phyloP scores from a whole-genome alignment of 805 yeast genomes.

The Jamesozyma gamospora region DNA sequence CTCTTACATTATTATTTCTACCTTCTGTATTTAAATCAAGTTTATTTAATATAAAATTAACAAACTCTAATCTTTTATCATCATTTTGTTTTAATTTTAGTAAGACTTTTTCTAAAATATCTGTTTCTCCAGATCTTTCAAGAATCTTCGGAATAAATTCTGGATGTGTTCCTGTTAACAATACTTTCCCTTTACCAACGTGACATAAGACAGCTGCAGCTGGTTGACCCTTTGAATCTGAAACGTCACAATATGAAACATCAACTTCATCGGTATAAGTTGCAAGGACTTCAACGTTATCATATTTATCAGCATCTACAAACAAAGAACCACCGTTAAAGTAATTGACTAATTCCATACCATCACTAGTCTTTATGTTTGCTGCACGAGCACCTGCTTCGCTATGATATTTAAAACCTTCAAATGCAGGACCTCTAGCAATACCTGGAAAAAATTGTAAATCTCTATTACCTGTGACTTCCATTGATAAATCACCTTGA shows the following conservation, averaged over 20 bases:
- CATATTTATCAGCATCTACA: constrained; percentile 55
- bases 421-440: constrained; percentile 70
- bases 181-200: constrained; percentile 60
- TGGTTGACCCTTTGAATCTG: constrained; percentile 18
- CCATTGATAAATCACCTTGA: constrained; percentile 56
- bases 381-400: constrained; percentile 69
- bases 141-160: constrained; percentile 61
- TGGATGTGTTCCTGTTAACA: constrained; percentile 82
- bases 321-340: constrained; percentile 90
- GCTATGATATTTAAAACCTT: constrained; percentile 71
- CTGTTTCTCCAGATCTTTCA: constrained; percentile 26
- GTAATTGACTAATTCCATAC: constrained; percentile 34
- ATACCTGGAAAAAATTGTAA: constrained; percentile 73
- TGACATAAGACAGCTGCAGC: constrained; percentile 69
- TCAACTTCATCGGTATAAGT: constrained; percentile 48
- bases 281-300: constrained; percentile 65
- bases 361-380: constrained; percentile 32
- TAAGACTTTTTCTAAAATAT: constrained; percentile 30
- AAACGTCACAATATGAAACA: constrained; percentile 31
- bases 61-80: constrained; percentile 41
- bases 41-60: constrained; percentile 45
- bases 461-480: constrained; percentile 81
- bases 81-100: constrained; percentile 36
- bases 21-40: constrained; percentile 53
- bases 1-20: constrained; percentile 38